These are phyloP conservation scores for Coemansia umbellata DNA, from an alignment of 192 early-diverging fungal genomes.

Conservation along the genomic window DNA sequence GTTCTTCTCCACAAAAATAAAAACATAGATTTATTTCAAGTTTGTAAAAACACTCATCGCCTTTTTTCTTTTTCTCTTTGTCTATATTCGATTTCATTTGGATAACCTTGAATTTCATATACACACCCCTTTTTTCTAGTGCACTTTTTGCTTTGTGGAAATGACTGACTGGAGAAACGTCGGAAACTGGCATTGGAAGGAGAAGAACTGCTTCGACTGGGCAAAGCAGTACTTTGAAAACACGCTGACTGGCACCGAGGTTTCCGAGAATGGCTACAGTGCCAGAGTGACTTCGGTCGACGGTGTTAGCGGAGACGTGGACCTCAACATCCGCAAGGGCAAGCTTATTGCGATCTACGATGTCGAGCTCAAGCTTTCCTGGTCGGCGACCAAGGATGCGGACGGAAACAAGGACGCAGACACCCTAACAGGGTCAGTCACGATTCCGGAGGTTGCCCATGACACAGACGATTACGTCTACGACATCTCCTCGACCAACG, in stretches of 20 bases:
- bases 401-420: constrained; percentile 31
- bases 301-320: constrained; percentile 79
- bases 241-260: constrained; percentile 56
- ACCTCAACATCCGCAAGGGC: constrained; percentile 94
- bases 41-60: no score
- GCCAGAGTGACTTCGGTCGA: constrained; percentile 55
- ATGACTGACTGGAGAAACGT: constrained; percentile 77
- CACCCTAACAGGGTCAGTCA: constrained; percentile 63
- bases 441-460: constrained; percentile 87
- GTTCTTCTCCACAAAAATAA: no score
- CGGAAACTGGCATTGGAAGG: constrained; percentile 76
- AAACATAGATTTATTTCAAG: no score
- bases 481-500: constrained; percentile 58
- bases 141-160: neutral
- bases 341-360: constrained; percentile 94
- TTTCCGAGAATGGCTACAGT: constrained; percentile 53
- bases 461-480: constrained; percentile 81
- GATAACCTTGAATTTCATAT: no score
- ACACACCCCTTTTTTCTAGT: no score
- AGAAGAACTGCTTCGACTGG: constrained; percentile 92
- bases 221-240: constrained; percentile 76
- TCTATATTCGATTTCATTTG: no score
- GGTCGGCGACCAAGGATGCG: constrained; percentile 46
- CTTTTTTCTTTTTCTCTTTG: no score
- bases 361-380: constrained; percentile 70